phyloP scores from a whole-genome alignment of 371 early-diverging fungal genomes.

The Syncephalis plumigaleata region DNA sequence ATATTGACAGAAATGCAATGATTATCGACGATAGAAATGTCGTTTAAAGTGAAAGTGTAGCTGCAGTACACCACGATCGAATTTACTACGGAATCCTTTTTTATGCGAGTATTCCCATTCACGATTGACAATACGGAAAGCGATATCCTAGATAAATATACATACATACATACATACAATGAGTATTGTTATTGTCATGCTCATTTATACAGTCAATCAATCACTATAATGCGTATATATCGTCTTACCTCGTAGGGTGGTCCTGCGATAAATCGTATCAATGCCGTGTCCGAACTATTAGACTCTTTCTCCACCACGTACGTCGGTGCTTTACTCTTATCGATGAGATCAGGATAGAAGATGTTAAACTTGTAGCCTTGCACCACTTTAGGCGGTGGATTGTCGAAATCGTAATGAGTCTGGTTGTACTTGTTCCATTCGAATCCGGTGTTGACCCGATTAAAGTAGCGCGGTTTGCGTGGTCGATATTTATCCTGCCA shows the following conservation, averaged over 20 bases:
- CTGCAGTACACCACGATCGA: conserved; percentile 82
- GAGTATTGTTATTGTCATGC: too few species aligned
- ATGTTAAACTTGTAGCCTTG: conserved; percentile 94
- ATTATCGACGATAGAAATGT: conserved; percentile 57
- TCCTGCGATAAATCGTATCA: conserved; percentile 79
- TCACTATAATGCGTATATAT: background rate
- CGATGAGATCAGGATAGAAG: conserved; percentile 93
- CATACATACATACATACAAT: background rate
- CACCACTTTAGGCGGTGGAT: conserved; percentile 93
- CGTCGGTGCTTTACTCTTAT: conserved; percentile 72
- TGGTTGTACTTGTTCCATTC: conserved; percentile 99
- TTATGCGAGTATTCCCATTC: conserved; percentile 92
- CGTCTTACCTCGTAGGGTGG: conserved; percentile 65
- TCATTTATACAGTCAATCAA: too few species aligned
- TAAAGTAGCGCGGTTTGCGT: conserved; percentile 85
- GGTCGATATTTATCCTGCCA: conserved; percentile 91
- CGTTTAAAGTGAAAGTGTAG: conserved; percentile 88
- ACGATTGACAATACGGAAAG: conserved; percentile 82
- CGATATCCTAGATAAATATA: conserved; percentile 40
- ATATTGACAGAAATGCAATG: background rate
- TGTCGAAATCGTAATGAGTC: conserved; percentile 89
- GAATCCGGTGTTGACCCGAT: conserved; percentile 87
- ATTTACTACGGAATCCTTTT: conserved; percentile 76
- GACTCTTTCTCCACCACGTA: conserved; percentile 62
- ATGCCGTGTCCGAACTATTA: conserved; percentile 45